These are phyloP conservation scores for Prunus mume DNA, from an alignment of 306 rosid genomes.

Conservation along the genomic window DNA sequence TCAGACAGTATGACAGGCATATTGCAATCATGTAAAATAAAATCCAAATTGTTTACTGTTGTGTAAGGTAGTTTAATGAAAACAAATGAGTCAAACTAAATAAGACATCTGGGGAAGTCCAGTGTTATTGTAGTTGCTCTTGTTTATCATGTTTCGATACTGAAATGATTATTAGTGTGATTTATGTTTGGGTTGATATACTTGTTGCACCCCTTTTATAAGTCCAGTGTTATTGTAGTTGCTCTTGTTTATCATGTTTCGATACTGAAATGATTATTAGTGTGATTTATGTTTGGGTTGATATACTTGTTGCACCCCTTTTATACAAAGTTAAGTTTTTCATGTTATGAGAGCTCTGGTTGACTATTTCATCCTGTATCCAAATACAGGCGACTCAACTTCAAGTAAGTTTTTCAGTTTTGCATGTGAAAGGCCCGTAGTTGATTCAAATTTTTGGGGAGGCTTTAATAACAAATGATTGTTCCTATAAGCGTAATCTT, in stretches of 20 bases:
- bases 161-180: not conserved
- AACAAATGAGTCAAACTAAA: not conserved
- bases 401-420: no score
- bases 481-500: no score
- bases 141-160: not conserved
- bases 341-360: no score
- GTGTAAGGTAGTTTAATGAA: not conserved
- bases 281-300: not conserved
- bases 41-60: not conserved
- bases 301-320: not conserved
- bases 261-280: not conserved
- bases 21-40: not conserved
- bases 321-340: not conserved
- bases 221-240: not conserved
- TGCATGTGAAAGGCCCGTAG: no score
- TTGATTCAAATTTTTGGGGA: no score
- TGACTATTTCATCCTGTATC: no score
- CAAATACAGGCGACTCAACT: no score
- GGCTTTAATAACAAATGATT: no score
- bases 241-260: not conserved
- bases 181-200: not conserved
- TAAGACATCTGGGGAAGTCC: not conserved
- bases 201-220: not conserved
- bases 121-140: not conserved
- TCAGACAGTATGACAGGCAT: conserved; percentile 7